Conservation (phyloP, 441 rosid genomes). For the Aquilaria agallochum region DNA sequence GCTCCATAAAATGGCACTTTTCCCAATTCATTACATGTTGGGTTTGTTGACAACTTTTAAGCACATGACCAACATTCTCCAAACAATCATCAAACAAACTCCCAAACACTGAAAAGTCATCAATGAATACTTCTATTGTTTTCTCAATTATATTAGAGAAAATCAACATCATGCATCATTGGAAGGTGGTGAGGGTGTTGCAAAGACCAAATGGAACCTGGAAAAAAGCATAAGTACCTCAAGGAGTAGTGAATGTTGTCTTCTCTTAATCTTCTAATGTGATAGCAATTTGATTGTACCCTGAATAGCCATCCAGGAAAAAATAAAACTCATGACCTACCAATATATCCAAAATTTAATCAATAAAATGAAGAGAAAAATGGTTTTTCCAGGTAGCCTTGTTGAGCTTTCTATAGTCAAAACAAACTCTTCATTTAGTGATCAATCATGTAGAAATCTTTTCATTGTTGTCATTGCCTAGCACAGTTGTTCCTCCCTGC, state of each 20-base stretch:
- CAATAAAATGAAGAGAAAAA: background rate
- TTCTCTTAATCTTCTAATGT: background rate
- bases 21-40: background rate
- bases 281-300: background rate
- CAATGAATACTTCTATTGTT: too few relatives aligned
- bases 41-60: background rate
- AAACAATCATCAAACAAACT: too few relatives aligned
- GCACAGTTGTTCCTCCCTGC: too few relatives aligned
- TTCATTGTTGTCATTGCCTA: too few relatives aligned
- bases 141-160: background rate
- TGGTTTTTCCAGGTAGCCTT: background rate
- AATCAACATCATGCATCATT: conserved; percentile 5
- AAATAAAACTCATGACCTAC: background rate
- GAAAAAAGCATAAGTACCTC: background rate
- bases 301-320: background rate
- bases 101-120: too few relatives aligned
- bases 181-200: background rate
- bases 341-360: background rate
- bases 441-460: too few relatives aligned
- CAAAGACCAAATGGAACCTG: background rate
- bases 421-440: too few relatives aligned
- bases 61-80: background rate
- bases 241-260: background rate
- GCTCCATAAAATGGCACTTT: conserved; percentile 5
- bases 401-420: too few relatives aligned